Evolutionary conservation across 2,329 filamentous ascomycete species (phyloP).

Genomic region (Didymella sp.): DNA sequence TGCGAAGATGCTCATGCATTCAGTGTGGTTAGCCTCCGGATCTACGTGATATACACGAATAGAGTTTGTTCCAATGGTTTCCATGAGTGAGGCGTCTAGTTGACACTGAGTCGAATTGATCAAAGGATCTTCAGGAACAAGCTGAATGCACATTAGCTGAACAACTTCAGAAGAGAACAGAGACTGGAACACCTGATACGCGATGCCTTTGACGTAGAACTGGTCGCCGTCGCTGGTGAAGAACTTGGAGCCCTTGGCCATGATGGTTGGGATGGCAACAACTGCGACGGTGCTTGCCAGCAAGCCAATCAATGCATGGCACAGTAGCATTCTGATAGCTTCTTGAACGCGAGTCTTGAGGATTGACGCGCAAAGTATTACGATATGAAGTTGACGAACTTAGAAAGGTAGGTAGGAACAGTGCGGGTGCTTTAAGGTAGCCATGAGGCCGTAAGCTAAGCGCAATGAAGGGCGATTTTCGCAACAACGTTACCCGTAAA

Average conservation of each 20-base stretch:
- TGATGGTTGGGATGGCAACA: conserved; percentile 62
- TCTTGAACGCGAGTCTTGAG: too few relatives aligned
- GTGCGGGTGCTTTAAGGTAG: too few relatives aligned
- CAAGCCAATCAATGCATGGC: too few relatives aligned
- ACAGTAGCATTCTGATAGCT: too few relatives aligned
- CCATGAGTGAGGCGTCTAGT: conserved; percentile 78
- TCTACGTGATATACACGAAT: conserved; percentile 92
- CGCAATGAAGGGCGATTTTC: too few relatives aligned
- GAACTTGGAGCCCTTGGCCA: conserved; percentile 79
- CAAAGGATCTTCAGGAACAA: conserved; percentile 75
- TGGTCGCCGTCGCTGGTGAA: conserved; percentile 81
- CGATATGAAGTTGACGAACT: too few relatives aligned
- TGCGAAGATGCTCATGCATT: conserved; percentile 81
- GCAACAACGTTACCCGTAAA: too few relatives aligned
- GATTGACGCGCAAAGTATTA: too few relatives aligned
- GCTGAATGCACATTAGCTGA: conserved; percentile 75
- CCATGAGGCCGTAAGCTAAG: too few relatives aligned
- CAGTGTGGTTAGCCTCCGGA: conserved; percentile 70
- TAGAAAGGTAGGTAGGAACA: too few relatives aligned
- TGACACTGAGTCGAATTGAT: conserved; percentile 76
- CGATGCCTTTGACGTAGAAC: conserved; percentile 80
- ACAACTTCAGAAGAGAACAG: too few relatives aligned
- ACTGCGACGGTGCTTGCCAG: conserved; percentile 47
- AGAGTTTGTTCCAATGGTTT: conserved; percentile 78
- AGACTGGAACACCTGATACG: too few relatives aligned